Conservation (phyloP, 2,329 filamentous ascomycete species). For the Paecilomyces sp. region DNA sequence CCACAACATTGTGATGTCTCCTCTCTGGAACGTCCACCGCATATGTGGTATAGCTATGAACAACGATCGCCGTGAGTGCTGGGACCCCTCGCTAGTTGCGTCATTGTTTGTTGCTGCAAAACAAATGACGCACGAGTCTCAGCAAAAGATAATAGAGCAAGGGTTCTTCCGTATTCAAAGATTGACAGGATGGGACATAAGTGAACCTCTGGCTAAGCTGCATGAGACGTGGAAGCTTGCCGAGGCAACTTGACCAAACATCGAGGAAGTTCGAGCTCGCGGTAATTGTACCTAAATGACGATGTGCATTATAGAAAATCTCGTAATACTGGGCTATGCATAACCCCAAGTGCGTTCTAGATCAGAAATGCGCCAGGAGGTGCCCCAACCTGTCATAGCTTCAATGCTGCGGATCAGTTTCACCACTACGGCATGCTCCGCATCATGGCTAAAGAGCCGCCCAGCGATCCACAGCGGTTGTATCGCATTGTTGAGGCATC, state of each 20-base stretch:
- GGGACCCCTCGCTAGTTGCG: conserved; percentile 44
- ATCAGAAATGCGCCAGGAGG: conserved; percentile 48
- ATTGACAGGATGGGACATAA: conserved; percentile 38
- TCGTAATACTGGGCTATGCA: conserved; percentile 4
- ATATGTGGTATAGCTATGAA: conserved; percentile 45
- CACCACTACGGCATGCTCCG: conserved; percentile 32
- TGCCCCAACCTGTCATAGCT: conserved; percentile 47
- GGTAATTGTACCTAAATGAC: neutral
- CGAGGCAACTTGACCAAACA: conserved; percentile 12
- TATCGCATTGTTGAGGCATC: conserved; percentile 51
- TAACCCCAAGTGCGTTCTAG: conserved; percentile 35
- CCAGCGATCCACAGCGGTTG: conserved; percentile 54
- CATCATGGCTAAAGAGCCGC: conserved; percentile 45
- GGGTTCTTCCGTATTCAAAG: conserved; percentile 31
- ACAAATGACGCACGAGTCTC: conserved; percentile 42
- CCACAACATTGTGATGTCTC: conserved; percentile 30
- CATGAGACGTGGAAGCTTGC: neutral
- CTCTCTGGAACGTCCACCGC: conserved; percentile 43
- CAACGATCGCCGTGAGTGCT: conserved; percentile 39
- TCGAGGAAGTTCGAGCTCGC: neutral
- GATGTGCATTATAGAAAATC: neutral
- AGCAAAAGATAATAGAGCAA: conserved; percentile 37
- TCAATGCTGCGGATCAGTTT: conserved; percentile 43
- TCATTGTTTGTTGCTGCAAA: conserved; percentile 41
- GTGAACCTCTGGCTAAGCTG: conserved; percentile 10